Base-by-base conservation (phyloP, 129 eudicot species). In the Pulicaria dysenterica region DNA sequence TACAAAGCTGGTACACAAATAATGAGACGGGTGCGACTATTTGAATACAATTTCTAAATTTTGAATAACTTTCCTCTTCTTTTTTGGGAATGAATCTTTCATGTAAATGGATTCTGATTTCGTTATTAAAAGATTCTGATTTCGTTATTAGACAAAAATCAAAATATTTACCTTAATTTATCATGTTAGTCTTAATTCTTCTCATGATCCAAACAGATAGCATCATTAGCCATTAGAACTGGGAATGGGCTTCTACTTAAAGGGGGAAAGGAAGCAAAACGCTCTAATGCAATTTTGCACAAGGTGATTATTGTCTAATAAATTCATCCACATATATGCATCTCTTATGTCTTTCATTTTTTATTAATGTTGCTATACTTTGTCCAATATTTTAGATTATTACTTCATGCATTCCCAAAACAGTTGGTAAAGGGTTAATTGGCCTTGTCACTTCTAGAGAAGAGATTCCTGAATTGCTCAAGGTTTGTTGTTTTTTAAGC, bases 211-310 rank as follows among this genome's bases (percentile, higher is more conserved):
- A 41, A 74, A 74, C 73, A 95, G 99, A 95, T 95, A 76, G 97
- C 99, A 71, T 90, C 99, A 58, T 73, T 95, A 70, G 99, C 99
- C 72, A 74, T 95, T 63, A 86, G 99, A 60, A 83, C 94, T 73
- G 99, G 99, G 62, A 95, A 95, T 73, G 99, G 99, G 57, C 96
- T 95, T 59, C 78, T 95, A 42, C 45, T 95, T 73, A 95, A 95
- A 84, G 99, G 99, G 39, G 99, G 99, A 61, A 95, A 95, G 58
- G 99, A 95, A 86, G 99, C 99, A 54, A 95, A 81, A 67, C 74
- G 83, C 69, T 95, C 99, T n/a, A 95, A 95, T 72, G 86, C 97
- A 61, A 82, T 95, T 79, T 78, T 95, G 77, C 99, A 95, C 81
- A 85, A 90, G 96, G 97, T 95, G 63, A 79, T 15, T 4, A 68